These are phyloP conservation scores for Malus hybrid DNA, from an alignment of 331 rosid species.

Conservation along the genomic window DNA sequence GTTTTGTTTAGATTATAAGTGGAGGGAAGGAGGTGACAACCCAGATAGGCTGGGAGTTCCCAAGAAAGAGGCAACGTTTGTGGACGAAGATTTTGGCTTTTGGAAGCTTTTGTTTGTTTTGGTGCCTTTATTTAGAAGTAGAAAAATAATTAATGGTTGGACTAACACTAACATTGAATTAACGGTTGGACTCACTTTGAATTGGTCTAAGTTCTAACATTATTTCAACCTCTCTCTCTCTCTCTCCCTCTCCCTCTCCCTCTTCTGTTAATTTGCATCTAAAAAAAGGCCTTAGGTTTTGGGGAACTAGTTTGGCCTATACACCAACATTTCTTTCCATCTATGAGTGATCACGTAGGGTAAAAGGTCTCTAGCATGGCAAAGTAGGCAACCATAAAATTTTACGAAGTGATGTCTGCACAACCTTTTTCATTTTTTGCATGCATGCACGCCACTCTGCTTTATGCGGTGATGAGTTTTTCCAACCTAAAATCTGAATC, in stretches of 20 bases:
- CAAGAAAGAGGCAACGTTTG: background rate
- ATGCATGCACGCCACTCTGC: background rate
- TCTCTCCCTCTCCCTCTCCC: background rate
- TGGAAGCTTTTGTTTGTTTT: background rate
- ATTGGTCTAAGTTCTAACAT: background rate
- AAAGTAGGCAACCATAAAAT: background rate
- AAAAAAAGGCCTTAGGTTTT: background rate
- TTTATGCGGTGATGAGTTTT: background rate
- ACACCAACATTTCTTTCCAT: background rate
- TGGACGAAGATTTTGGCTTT: background rate
- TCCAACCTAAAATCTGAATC: background rate
- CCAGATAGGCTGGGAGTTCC: background rate
- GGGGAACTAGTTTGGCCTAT: background rate
- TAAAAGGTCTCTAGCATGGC: background rate
- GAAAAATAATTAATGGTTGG: background rate
- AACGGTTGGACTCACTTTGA: background rate
- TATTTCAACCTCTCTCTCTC: background rate
- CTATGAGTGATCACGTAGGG: background rate
- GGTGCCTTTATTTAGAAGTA: background rate
- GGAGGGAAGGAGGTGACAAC: slow-evolving; percentile 3
- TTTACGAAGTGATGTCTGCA: background rate
- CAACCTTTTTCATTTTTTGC: background rate
- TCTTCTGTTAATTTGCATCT: background rate
- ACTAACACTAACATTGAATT: background rate
- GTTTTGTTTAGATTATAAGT: background rate